Evolutionary conservation across 208 protist species (phyloP).

Genomic region (Naegleria lovaniensis): DNA sequence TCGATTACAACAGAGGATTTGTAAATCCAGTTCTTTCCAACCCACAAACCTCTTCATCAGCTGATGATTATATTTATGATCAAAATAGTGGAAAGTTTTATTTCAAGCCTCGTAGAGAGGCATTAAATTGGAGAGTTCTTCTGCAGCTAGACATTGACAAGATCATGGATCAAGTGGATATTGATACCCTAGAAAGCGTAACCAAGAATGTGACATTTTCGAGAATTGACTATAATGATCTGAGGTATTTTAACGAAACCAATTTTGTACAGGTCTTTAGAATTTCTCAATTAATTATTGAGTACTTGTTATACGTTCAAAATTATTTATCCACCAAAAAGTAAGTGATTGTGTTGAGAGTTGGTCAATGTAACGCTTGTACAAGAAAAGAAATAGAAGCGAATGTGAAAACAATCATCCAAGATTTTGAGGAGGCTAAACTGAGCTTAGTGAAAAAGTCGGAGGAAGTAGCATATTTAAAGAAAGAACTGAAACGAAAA

Average conservation of each 20-base stretch:
- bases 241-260: slow-evolving; percentile 18
- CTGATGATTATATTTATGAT: background rate
- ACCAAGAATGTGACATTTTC: slow-evolving; percentile 21
- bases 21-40: background rate
- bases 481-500: slow-evolving; percentile 18
- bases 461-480: background rate
- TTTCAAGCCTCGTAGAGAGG: slow-evolving; percentile 19
- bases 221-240: slow-evolving; percentile 18
- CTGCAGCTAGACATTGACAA: background rate
- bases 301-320: slow-evolving; percentile 23
- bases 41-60: background rate
- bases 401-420: background rate
- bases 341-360: background rate
- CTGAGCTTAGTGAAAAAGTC: background rate
- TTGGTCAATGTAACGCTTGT: too few species aligned
- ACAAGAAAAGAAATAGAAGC: background rate
- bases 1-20: background rate
- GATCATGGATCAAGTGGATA: slow-evolving; percentile 15
- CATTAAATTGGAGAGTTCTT: slow-evolving; percentile 19
- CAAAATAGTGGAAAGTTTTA: background rate
- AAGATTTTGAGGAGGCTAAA: background rate
- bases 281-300: slow-evolving; percentile 22
- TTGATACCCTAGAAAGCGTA: slow-evolving; percentile 21
- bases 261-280: slow-evolving; percentile 21
- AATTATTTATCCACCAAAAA: slow-evolving; percentile 9